Evolutionary conservation across 2,329 filamentous ascomycete genomes (phyloP), one percentile per base, ranked within the genome.

Genomic region (Paradendryphiella salina): DNA sequence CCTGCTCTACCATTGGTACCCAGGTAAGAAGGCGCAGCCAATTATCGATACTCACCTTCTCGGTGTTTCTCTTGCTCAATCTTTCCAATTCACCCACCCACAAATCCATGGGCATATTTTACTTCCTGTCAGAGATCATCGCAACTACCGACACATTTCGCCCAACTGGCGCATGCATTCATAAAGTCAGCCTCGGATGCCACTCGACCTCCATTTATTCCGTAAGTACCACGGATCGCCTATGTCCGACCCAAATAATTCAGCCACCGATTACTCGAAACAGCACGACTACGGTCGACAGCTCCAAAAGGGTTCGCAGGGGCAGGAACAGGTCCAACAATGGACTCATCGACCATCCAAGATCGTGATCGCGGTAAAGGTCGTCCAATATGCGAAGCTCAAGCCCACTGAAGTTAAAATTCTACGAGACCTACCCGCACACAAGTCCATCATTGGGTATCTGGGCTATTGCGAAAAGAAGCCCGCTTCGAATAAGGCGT

Each of bases 351-450:
- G 21, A 3, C 11, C 29, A 11, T 41, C 54, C 10, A 35, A 31
- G 1, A 33, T 23, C 3, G 7, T 57, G 5, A 39, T 64, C 3
- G 60, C 53, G 2, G 54, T 60, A 9, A 64, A 64, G 43, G 34
- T 55, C 11, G 40, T 56, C 37, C 8, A 14, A n/a, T 8, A 15
- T 10, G 35, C 9, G n/a, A 11, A 29, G 5, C 18, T 9, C 4
- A 28, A 4, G 1, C 13, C 47, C 6, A 49, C 40, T 3, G 62
- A 65, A 37, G 52, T 57, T 17, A n/a, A 54, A 7, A 45, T 62
- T 6, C 46, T 58, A 5, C 51, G 20, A 8, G 11, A 48, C 6
- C 37, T 62, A 5, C 56, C 57, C 8, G 21, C 17, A 1, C 57
- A 63, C 23, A 23, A 47, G 9, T 56, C 40, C 3, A 61, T 60